These are phyloP conservation scores for Fusarium secorum DNA, from an alignment of 2,329 filamentous ascomycete species.

Conservation along the genomic window DNA sequence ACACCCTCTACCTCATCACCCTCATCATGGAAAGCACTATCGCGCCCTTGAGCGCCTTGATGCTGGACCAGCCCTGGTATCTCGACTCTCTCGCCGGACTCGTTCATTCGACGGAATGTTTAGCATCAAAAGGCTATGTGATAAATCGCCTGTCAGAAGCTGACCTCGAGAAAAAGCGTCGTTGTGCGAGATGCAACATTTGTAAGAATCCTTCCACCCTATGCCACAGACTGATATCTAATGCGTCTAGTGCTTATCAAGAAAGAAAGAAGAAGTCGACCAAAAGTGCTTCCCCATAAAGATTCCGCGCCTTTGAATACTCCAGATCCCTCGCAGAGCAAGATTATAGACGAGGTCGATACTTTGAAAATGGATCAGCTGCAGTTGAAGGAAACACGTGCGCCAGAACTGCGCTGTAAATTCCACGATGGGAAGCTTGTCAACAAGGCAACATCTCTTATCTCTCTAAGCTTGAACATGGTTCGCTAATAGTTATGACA, in stretches of 20 bases:
- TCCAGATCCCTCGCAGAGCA: neutral
- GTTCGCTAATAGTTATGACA: neutral
- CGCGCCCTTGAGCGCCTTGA: neutral
- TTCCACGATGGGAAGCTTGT: conserved; percentile 1
- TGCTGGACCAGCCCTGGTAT: neutral
- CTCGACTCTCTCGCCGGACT: neutral
- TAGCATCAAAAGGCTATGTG: neutral
- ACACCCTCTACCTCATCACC: too few relatives aligned
- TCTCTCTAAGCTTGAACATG: rapidly evolving
- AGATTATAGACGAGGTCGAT: neutral
- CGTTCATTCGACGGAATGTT: neutral
- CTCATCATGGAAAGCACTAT: neutral
- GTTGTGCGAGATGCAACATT: neutral
- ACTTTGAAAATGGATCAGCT: neutral
- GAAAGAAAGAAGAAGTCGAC: neutral
- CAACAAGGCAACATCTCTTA: neutral
- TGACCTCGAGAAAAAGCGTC: neutral
- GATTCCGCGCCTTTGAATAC: rapidly evolving
- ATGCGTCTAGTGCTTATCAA: neutral
- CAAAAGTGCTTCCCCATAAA: neutral
- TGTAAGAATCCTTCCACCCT: neutral
- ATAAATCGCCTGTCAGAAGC: neutral
- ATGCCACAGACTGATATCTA: rapidly evolving
- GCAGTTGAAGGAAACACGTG: neutral
- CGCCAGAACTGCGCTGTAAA: neutral